Conservation (phyloP, 2,329 filamentous ascomycete genomes). For the Alternaria arbusti region DNA sequence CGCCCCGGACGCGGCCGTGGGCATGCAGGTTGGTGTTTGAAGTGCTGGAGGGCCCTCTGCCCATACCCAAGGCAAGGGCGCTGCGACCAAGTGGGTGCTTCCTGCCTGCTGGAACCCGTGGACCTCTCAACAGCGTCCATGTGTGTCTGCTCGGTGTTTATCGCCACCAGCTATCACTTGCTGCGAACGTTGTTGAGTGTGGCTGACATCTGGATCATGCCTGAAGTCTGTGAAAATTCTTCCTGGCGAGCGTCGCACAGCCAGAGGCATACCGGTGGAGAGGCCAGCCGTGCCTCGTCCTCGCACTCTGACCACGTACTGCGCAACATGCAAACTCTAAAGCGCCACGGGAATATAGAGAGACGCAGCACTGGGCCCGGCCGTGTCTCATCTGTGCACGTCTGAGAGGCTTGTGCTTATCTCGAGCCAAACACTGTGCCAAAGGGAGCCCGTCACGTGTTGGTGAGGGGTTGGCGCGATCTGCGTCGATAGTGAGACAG, state of each 20-base stretch:
- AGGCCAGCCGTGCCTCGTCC: slow-evolving; percentile 18
- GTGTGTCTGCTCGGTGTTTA: slow-evolving; percentile 14
- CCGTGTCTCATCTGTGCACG: slow-evolving; percentile 13
- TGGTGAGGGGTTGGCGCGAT: slow-evolving; percentile 12
- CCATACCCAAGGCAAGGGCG: slow-evolving; percentile 13
- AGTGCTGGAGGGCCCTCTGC: slow-evolving; percentile 17
- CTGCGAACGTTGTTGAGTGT: slow-evolving; percentile 1
- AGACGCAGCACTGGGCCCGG: slow-evolving; percentile 13
- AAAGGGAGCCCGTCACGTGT: slow-evolving; percentile 9
- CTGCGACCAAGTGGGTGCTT: slow-evolving; percentile 25
- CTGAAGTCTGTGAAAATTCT: slow-evolving; percentile 24
- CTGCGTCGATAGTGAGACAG: slow-evolving; percentile 19
- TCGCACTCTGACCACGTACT: slow-evolving; percentile 8
- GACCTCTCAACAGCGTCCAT: slow-evolving; percentile 20
- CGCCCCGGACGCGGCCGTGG: slow-evolving; percentile 4
- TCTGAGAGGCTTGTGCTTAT: slow-evolving; percentile 11
- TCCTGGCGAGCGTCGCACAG: slow-evolving; percentile 23
- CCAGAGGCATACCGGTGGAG: slow-evolving; percentile 12
- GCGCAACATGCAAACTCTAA: slow-evolving; percentile 12
- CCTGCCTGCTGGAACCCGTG: slow-evolving; percentile 24
- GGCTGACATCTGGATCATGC: slow-evolving; percentile 25
- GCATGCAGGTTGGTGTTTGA: slow-evolving; percentile 3
- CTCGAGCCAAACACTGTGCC: not conserved
- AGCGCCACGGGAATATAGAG: slow-evolving; percentile 12
- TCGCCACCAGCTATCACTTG: slow-evolving; percentile 13